Conservation (phyloP, 352 stramenopile genomes). For the Pythium folliculosum region DNA sequence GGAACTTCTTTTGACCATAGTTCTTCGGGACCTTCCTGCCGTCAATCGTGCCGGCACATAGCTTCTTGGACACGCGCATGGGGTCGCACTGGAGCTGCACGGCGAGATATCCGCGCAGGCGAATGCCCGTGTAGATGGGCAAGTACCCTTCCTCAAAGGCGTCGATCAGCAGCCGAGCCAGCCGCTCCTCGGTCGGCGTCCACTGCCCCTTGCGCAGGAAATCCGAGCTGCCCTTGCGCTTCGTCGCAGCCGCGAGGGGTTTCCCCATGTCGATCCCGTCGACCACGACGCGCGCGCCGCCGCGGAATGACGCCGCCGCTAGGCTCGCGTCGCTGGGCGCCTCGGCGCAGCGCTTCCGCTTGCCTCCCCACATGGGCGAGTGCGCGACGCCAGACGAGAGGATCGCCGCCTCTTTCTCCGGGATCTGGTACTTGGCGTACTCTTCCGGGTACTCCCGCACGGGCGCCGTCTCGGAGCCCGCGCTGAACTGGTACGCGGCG, state of each 20-base stretch:
- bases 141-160: constrained; percentile 74
- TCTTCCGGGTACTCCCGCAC: constrained; percentile 30
- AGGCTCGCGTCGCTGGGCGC: neutral
- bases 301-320: neutral
- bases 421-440: constrained; percentile 30
- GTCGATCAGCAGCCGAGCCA: constrained; percentile 62
- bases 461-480: constrained; percentile 19
- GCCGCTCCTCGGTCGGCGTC: constrained; percentile 65
- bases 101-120: constrained; percentile 72
- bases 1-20: constrained; percentile 81
- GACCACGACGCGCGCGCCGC: constrained; percentile 4
- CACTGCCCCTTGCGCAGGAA: constrained; percentile 77
- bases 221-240: constrained; percentile 62
- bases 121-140: constrained; percentile 73
- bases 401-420: constrained; percentile 19
- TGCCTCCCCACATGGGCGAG: constrained; percentile 22
- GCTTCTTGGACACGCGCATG: constrained; percentile 84
- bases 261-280: constrained; percentile 25
- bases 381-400: constrained; percentile 4
- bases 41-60: constrained; percentile 69
- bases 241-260: constrained; percentile 20
- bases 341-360: constrained; percentile 39
- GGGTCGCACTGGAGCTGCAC: constrained; percentile 79
- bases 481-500: neutral
- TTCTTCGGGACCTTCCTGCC: constrained; percentile 75